A percentile compares a stretch with the other conserved stretches of the same genome.
phyloP scores from a whole-genome alignment of 345 rosid genomes.

The Hibiscus mutabilis region DNA sequence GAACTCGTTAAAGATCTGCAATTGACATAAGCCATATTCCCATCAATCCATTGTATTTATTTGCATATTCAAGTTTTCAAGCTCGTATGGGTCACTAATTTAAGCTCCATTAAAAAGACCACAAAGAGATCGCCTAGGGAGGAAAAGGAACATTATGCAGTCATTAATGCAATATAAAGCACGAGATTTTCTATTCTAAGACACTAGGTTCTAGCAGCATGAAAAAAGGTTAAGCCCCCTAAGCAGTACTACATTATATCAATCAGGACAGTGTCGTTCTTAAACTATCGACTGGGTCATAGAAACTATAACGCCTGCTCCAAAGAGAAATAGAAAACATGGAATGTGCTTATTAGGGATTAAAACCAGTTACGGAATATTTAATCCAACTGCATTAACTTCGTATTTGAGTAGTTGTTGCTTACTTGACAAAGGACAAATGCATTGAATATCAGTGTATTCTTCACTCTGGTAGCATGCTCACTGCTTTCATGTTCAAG shows the following conservation, averaged over 20 bases:
- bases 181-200: background rate
- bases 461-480: conserved; percentile 58
- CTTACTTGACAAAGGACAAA: conserved; percentile 93
- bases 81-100: background rate
- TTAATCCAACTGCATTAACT: background rate
- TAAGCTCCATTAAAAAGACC: background rate
- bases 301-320: background rate
- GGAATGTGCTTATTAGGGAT: background rate
- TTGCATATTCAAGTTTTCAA: background rate
- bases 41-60: background rate
- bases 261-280: background rate
- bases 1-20: conserved; percentile 86
- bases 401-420: background rate
- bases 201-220: background rate
- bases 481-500: conserved; percentile 24
- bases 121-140: background rate
- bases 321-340: background rate
- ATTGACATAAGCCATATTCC: background rate
- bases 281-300: background rate
- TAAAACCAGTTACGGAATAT: background rate
- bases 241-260: background rate
- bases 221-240: background rate
- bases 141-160: background rate
- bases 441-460: conserved; percentile 83
- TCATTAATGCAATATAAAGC: background rate